Evolutionary conservation across 2,329 filamentous ascomycete species (phyloP), one percentile per base, ranked within the genome.

Genomic region (Aspergillus costaricaensis): DNA sequence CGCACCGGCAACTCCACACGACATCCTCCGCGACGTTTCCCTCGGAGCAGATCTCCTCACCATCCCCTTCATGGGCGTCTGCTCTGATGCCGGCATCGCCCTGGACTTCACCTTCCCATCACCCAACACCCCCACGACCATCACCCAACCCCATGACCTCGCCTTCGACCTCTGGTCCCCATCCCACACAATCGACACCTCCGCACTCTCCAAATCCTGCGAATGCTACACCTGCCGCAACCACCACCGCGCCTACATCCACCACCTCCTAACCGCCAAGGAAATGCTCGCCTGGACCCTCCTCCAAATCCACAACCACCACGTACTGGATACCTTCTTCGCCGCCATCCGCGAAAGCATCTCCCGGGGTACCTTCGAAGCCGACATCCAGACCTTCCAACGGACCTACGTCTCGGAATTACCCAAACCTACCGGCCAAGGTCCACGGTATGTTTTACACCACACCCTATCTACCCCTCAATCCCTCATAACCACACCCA

Each of bases 251-350:
- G 94, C 95, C 0, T 99, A 91, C 76, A 72, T 99, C 38, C 89
- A 92, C 65, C 95, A 99, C 75, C 83, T 98, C 1, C 85, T 99
- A 5, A 83, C 86, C 50, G 92, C 95, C 0, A 96, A 93, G 72
- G 95, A 99, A 77, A 98, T 99, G 95, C 86, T 97, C 4, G 94
- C 90, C 23, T 99, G 95, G 95, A 91, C 89, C 0, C 82, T 99
- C 7, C 82, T 99, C 7, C 94, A 98, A 74, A 84, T 96, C 3
- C 95, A 99, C 78, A 99, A 99, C 74, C 88, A 96, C 73, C 83
- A 88, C 62, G 78, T 90, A 7, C 76, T 96, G 56, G 83, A 85
- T 49, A 70, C 78, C 0, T 96, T 98, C 79, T 96, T 98, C 74
- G 75, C 80, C 0, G 84, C 82, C 0, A 81, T 96, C 6, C 86